Percentiles rank a stretch among this genome's conserved stretches.
phyloP scores from a whole-genome alignment of 2,329 filamentous ascomycete species.

The Cercospora zeina region DNA sequence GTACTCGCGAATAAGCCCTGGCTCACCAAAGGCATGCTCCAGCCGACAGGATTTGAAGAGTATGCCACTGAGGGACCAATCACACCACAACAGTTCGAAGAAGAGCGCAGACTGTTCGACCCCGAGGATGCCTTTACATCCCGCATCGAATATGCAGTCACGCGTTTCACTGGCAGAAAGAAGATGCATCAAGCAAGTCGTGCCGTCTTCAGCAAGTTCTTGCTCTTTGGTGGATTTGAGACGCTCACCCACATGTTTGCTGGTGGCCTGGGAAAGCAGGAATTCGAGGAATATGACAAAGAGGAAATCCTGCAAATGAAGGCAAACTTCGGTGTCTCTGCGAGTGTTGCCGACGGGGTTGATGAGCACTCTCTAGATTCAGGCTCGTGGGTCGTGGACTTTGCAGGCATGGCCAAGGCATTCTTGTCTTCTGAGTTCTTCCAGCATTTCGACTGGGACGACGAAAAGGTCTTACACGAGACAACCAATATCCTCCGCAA shows the following conservation, averaged over 20 bases:
- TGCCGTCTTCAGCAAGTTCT: conserved; percentile 73
- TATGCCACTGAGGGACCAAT: conserved; percentile 78
- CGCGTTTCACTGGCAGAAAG: conserved; percentile 74
- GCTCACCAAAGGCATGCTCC: conserved; percentile 47
- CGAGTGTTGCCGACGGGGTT: conserved; percentile 44
- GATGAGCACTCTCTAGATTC: conserved; percentile 49
- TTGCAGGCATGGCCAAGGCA: conserved; percentile 71
- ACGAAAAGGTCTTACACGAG: conserved; percentile 53
- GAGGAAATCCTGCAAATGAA: conserved; percentile 60
- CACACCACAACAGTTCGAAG: conserved; percentile 65
- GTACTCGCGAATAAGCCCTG: conserved; percentile 37
- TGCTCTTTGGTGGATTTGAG: conserved; percentile 80
- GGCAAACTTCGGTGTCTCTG: conserved; percentile 47
- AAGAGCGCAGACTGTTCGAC: conserved; percentile 70
- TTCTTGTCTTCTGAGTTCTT: conserved; percentile 57
- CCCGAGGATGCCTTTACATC: conserved; percentile 53
- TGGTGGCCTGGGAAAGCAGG: conserved; percentile 42
- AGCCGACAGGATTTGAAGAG: conserved; percentile 58
- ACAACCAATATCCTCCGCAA: conserved; percentile 72
- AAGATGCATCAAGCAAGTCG: conserved; percentile 66
- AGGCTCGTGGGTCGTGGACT: conserved; percentile 72
- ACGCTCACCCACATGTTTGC: conserved; percentile 62
- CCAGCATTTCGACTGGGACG: conserved; percentile 57
- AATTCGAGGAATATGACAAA: conserved; percentile 49
- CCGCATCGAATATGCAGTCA: conserved; percentile 81